A percentile compares a stretch with the other conserved stretches of the same genome.
Evolutionary conservation across 116 monocot species (phyloP).

Genomic region (Zostera marina): DNA sequence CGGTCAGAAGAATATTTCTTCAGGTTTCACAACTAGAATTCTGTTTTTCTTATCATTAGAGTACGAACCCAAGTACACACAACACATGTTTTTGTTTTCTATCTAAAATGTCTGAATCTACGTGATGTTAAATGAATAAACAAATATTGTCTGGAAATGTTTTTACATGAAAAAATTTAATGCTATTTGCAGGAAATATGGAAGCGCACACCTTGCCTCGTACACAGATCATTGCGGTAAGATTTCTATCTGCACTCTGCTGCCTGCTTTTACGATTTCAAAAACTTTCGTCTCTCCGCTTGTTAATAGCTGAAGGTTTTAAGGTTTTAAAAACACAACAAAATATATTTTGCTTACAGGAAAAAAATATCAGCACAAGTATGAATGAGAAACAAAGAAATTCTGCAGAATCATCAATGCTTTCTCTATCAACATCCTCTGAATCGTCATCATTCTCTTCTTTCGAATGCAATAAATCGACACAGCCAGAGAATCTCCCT

Average conservation of each 20-base stretch:
- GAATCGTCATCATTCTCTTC: constrained; percentile 80
- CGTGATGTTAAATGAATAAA: background rate
- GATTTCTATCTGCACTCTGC: too few species aligned
- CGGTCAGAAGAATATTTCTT: constrained; percentile 21
- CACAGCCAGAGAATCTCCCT: constrained; percentile 25
- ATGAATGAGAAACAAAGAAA: constrained; percentile 34
- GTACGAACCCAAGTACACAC: background rate
- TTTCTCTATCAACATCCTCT: constrained; percentile 60
- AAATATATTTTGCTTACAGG: too few species aligned
- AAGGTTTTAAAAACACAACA: too few species aligned
- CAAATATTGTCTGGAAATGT: too few species aligned
- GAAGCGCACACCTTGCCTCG: background rate
- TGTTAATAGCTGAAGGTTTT: too few species aligned
- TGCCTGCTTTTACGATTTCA: too few species aligned
- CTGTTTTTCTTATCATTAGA: background rate
- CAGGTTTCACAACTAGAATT: constrained; percentile 19
- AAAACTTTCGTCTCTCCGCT: too few species aligned
- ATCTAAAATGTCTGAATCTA: background rate
- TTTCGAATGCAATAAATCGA: constrained; percentile 43
- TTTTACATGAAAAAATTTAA: too few species aligned
- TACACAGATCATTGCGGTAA: too few species aligned
- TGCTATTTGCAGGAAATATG: background rate
- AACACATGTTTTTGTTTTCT: background rate
- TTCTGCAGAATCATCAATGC: constrained; percentile 54
- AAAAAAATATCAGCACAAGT: constrained; percentile 9